Evolutionary conservation across 208 protist genomes (phyloP).

Genomic region (Acanthamoeba triangularis): DNA sequence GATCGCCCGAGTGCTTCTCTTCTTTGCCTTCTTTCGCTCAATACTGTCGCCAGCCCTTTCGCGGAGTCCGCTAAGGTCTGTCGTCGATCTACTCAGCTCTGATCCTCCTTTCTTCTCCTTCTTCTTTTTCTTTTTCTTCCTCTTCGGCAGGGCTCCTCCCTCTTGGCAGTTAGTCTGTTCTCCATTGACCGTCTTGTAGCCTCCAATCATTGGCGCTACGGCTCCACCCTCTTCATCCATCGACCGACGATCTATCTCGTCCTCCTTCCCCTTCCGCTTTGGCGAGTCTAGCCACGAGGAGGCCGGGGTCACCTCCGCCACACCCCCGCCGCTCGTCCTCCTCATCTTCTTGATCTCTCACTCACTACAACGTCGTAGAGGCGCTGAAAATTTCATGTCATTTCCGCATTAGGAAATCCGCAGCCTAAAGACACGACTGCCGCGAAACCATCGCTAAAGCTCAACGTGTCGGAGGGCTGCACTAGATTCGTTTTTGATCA

Average conservation of each 20-base stretch:
- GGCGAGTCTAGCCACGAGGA: not conserved
- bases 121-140: constrained; percentile 35
- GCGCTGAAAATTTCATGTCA: too few relatives aligned
- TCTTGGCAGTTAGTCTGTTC: not conserved
- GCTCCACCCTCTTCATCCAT: too few relatives aligned
- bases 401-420: too few relatives aligned
- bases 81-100: not conserved
- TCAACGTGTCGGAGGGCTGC: too few relatives aligned
- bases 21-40: not conserved
- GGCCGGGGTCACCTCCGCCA: not conserved
- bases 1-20: not conserved
- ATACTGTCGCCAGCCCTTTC: not conserved
- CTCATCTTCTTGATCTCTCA: not conserved
- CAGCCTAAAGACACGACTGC: too few relatives aligned
- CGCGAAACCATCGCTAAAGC: too few relatives aligned
- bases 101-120: not conserved
- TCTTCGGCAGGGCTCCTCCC: not conserved
- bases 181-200: not conserved
- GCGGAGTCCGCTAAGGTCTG: not conserved
- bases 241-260: not conserved
- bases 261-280: too few relatives aligned
- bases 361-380: not conserved
- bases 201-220: too few relatives aligned
- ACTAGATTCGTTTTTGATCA: too few relatives aligned
- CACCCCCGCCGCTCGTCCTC: too few relatives aligned